These are phyloP conservation scores for Calonectria pauciramosa DNA, from an alignment of 2,329 filamentous ascomycete species.

Conservation along the genomic window DNA sequence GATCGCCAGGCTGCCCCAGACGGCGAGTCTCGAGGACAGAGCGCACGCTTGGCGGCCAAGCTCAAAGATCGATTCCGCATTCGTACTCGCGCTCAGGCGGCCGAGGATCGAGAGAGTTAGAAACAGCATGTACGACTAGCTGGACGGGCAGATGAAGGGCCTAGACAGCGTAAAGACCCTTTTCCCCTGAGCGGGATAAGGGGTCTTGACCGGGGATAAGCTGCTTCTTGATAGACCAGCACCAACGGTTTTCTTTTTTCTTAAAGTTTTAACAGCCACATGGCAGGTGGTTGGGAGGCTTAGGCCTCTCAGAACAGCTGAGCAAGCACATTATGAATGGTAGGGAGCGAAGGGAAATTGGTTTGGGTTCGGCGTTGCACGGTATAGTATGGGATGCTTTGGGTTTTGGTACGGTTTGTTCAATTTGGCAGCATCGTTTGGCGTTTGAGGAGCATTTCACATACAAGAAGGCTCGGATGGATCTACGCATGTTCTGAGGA, in stretches of 20 bases:
- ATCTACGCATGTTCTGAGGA: conserved; percentile 22
- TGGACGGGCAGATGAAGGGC: background rate
- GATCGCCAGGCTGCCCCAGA: conserved; percentile 40
- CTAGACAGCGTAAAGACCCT: background rate
- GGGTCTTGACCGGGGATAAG: background rate
- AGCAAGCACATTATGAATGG: background rate
- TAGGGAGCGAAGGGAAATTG: conserved; percentile 6
- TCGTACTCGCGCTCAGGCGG: conserved; percentile 60
- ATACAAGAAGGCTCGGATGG: conserved; percentile 1
- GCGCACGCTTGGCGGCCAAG: conserved; percentile 61
- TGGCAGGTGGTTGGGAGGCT: background rate
- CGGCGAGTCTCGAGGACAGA: conserved; percentile 54
- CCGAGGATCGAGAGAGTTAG: conserved; percentile 34
- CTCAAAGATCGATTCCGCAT: conserved; percentile 68
- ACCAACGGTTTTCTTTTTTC: background rate
- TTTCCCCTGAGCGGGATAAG: background rate
- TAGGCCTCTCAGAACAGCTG: background rate
- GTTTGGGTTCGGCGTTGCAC: background rate
- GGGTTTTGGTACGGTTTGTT: conserved; percentile 24
- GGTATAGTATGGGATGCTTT: background rate
- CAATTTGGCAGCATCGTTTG: conserved; percentile 40
- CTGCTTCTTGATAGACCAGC: background rate
- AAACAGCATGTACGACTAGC: background rate
- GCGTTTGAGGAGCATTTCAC: conserved; percentile 36
- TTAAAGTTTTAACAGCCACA: background rate